Base-by-base conservation (phyloP, 1,284 basidiomycete genomes). In the Trichosporon asahii region DNA sequence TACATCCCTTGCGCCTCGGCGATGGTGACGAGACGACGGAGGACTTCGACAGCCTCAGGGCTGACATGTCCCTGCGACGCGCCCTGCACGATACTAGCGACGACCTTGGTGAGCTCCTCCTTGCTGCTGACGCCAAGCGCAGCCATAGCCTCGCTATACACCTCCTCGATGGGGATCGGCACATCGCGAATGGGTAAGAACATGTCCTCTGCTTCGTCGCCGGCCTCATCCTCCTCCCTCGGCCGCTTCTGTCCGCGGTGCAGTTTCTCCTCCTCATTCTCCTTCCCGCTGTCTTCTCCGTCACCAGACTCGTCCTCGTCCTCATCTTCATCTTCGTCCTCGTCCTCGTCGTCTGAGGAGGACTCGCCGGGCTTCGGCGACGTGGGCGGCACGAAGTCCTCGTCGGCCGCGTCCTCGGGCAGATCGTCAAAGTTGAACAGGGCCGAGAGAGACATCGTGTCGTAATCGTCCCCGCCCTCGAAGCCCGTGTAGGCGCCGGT, bases 161-260 rank as follows among this genome's bases (percentile, higher is more conserved):
- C 67, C 44, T 68, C 57, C 40, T 71, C 72, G 21, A 66, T 53
- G 14, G 77, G 78, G 15, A 78, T 65, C 6, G 77, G 77, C 46
- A 79, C 78, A 74, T 79, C 78, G 49, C 75, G 76, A 66, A 79
- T 79, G 4, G 78, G 78, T 12, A 76, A 61, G 75, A 79, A 79
- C 18, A 79, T 70, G 71, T 79, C 77, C 61, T 79, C 78, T 40
- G 78, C 77, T 33, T 77, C 76, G 12, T 68, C 67, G 86, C 95
- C 93, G 76, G 90, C 69, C 18, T 70, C 69, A 29, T 37, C 21
- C 3, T 68, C 70, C 35, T 64, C 57, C 46, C 68, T 37, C 44
- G 55, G 37, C 64, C 70, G 57, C 57, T 65, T 65, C 21, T 65
- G 27, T 2, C 60, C 60, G 0, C 60, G 60, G 5, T 23, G 49